Evolutionary conservation across 306 rosid species (phyloP), one percentile per base, ranked within the genome.

Genomic region (Alnus rubra): DNA sequence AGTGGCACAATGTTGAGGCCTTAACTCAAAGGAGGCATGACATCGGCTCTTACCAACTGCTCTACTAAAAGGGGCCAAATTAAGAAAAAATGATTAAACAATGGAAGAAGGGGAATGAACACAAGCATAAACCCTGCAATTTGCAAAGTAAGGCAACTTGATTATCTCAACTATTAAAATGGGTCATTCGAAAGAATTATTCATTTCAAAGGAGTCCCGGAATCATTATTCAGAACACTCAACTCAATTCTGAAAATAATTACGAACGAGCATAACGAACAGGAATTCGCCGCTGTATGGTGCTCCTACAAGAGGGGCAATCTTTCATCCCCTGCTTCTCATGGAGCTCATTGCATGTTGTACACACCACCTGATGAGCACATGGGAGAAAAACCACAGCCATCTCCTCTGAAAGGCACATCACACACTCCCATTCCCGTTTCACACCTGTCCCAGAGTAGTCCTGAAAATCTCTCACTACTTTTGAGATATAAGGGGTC

Each of bases 341-440:
- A 78, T 92, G 98, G 76, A 95, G 92, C 80, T 92, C 98, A 79
- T 91, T 95, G 94, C 98, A 95, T 63, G 84, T 84, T 71, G 91
- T 84, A 85, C 98, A 95, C 67, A 95, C 98, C 77, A 95, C 98
- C 81, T 92, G 98, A 77, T 95, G 98, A 5, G 98, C 98, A 81
- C 97, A 95, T 0, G 98, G 98, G 18, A 92, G 92, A 76, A 95
- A 95, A 18, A 94, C 93, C 30, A 94, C 91, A 10, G 97, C 89
- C 94, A 94, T 90, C 93, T 94, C 97, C 88, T 94, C 97, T 0
- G 97, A 89, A 18, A 95, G 93, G 80, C 98, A 95, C 98, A 95
- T 95, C 70, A 95, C 98, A 23, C 98, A 95, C 75, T 95, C 98
- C 82, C 95, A 81, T 62, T 95, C 98, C 2, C 98, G 88, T 87